Base-by-base conservation (phyloP, 805 yeast genomes). In the Kodamaea laetipori region DNA sequence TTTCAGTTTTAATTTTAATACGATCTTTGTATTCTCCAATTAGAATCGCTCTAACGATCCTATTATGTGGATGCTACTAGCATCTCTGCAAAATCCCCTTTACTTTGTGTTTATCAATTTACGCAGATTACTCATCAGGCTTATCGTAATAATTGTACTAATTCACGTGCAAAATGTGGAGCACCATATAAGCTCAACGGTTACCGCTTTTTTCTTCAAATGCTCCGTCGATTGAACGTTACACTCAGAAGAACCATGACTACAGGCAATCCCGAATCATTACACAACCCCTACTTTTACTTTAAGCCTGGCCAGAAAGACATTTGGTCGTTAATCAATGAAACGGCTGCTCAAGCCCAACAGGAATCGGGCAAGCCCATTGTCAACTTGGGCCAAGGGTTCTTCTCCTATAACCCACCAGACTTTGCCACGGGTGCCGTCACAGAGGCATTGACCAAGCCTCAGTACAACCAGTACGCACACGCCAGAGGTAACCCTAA, bases 321-420 rank as follows among this genome's bases (percentile, higher is more conserved):
- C 63, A 90, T 94, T 37, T 94, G 99, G 99, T 77, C 95, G 2
- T 69, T 94, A 51, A 87, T 95, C 65, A 94, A 94, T 60, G 98
- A 90, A 58, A 85, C 99, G 2, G 97, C 98, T 0, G 95, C 95
- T 2, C 80, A 79, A 4, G 90, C 95, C 10, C 84, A 82, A 49
- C 67, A 67, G 31, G 81, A 80, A 36, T 63, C 78, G 27, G 90
- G 89, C n/a, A 75, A 84, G 54, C 86, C 88, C 41, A 81, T 92
- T 44, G 83, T 84, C 48, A 94, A 94, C 56, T 76, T 94, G 45
- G 99, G 99, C 25, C 99, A 94, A 64, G 99, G 99, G 1, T 94
- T 94, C 67, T 94, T 94, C 72, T 89, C 97, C 2, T 94, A 92
- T 63, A 78, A 90, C 23, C 99, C 99, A 2, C 99, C 99, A 0